phyloP scores from a whole-genome alignment of 257 asterid genomes.

The Eucommia ulmoides region DNA sequence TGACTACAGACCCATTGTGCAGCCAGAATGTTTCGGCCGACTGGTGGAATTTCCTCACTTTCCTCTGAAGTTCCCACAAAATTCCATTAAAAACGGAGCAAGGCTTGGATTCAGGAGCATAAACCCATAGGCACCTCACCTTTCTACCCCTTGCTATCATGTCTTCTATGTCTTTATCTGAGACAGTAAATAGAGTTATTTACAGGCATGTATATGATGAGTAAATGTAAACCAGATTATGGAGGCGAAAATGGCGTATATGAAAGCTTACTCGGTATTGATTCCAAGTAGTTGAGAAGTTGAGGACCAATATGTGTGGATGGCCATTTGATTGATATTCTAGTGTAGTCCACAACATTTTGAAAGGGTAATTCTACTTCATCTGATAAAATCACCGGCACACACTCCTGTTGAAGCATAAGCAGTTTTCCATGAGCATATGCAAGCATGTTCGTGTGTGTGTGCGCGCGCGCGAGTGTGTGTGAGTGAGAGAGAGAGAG shows the following conservation, averaged over 20 bases:
- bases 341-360: conserved; percentile 56
- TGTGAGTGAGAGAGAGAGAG: conserved; percentile 10
- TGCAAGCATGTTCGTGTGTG: neutral
- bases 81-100: conserved; percentile 84
- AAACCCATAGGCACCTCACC: conserved; percentile 78
- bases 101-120: conserved; percentile 52
- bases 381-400: conserved; percentile 90
- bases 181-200: conserved; percentile 3
- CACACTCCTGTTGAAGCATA: conserved; percentile 70
- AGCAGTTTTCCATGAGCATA: conserved; percentile 1
- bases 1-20: conserved; percentile 65
- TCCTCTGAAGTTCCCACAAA: conserved; percentile 82
- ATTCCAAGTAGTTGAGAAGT: conserved; percentile 71
- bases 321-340: conserved; percentile 92
- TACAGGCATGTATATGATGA: too few species aligned
- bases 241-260: too few species aligned
- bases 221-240: too few species aligned
- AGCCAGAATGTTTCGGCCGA: conserved; percentile 91
- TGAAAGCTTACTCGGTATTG: conserved; percentile 62
- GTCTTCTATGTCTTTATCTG: conserved; percentile 69
- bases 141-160: conserved; percentile 63
- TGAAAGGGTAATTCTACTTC: conserved; percentile 85
- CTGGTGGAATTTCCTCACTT: conserved; percentile 83
- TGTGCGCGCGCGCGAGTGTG: too few species aligned
- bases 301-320: conserved; percentile 53